Conservation (phyloP, 768 basidiomycete species). For the Lenzites betulinus region DNA sequence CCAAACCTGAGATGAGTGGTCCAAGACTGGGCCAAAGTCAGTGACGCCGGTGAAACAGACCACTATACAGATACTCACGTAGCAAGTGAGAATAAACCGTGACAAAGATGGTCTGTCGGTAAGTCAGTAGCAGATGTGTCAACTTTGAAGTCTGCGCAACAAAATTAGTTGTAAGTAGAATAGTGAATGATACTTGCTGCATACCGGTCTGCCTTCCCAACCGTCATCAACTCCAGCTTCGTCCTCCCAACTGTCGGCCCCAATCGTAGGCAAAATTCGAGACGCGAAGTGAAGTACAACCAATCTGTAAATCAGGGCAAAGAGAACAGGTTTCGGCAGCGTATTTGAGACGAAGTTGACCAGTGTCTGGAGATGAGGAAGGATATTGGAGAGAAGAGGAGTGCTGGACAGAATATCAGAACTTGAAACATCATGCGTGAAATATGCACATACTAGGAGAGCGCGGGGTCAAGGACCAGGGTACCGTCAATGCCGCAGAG, state of each 20-base stretch:
- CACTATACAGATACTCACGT: constrained; percentile 48
- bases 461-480: constrained; percentile 70
- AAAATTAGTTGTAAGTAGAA: background rate
- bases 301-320: constrained; percentile 80
- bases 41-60: background rate
- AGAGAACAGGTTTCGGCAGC: constrained; percentile 80
- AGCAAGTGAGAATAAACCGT: constrained; percentile 87
- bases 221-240: constrained; percentile 62
- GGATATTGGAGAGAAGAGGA: constrained; percentile 74
- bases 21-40: constrained; percentile 51
- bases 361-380: constrained; percentile 79
- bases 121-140: constrained; percentile 74
- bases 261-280: constrained; percentile 81
- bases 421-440: background rate
- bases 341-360: constrained; percentile 84
- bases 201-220: constrained; percentile 77
- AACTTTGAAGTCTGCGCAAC: constrained; percentile 71
- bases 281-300: constrained; percentile 80
- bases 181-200: constrained; percentile 20
- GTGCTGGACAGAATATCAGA: constrained; percentile 44
- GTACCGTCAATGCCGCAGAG: constrained; percentile 80
- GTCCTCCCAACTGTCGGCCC: constrained; percentile 75
- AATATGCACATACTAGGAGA: constrained; percentile 64
- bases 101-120: constrained; percentile 82
- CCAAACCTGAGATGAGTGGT: constrained; percentile 91